Base-by-base conservation (phyloP, 305 asterid species). In the Ajuga reptans region DNA sequence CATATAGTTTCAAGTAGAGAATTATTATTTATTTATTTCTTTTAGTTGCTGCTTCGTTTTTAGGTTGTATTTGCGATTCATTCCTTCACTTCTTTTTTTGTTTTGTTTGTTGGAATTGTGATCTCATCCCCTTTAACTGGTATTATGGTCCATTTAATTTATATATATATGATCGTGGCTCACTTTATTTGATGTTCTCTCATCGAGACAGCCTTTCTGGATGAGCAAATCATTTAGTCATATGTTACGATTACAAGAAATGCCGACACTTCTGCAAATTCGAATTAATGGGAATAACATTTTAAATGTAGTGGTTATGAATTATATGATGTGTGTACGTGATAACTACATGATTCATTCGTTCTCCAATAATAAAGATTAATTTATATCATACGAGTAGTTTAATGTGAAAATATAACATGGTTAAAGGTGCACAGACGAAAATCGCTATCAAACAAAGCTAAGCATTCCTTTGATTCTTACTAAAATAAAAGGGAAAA, bases 1-100 rank as follows among this genome's bases (percentile, higher is more conserved):
- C 58, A 56, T 46, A 63, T 60, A 60, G 66, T 39, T 55, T 57
- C 29, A 45, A 21, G 72, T 66, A 50, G 64, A 17, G 57, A 1
- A 43, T 67, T 71, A 0, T n/a, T 15, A 34, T 4, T 54, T 41
- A 9, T n/a, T 15, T 57, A 2, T 54, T 41, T 14, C 37, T 50
- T 59, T 18, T 42, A 4, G 9, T 4, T 54, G 41, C 50, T 64
- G 68, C 11, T 66, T 65, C 57, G 5, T 43, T 36, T 21, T 6
- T 43, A 63, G 64, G 56, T 31, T 17, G 33, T 34, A 33, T n/a
- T 39, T 8, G 16, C 14, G 39, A 46, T 72, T 15, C n/a, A 52
- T 33, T 34, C 45, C 34, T 21, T 21, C 27, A 21, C 27, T 21
- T 21, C 9, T 64, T 64, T 64, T 60, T 52, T 46, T 52, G n/a